Percentiles rank a stretch among this genome's conserved stretches.
These are phyloP conservation scores for Helicocarpus griseus DNA, from an alignment of 2,329 filamentous ascomycete species.

Conservation along the genomic window DNA sequence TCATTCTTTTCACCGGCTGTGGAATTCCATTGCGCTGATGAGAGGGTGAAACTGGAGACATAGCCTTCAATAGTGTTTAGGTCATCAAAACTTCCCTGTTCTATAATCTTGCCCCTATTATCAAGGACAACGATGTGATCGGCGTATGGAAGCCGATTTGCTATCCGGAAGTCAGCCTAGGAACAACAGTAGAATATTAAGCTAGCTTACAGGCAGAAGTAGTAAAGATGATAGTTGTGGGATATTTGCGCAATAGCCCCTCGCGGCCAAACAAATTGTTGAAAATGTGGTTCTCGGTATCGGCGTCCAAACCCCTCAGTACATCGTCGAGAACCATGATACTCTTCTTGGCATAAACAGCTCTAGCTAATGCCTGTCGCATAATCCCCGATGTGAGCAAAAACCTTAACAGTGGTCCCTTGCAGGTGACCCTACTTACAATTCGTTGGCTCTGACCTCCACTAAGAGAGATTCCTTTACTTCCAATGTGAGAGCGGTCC, in stretches of 20 bases:
- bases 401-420: too few species aligned
- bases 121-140: conserved; percentile 35
- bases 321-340: conserved; percentile 44
- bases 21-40: conserved; percentile 22
- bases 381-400: not conserved
- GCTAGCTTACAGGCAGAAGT: conserved; percentile 24
- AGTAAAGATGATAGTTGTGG: conserved; percentile 31
- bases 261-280: conserved; percentile 36
- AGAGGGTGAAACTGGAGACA: conserved; percentile 30
- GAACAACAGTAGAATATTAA: not conserved
- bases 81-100: conserved; percentile 32
- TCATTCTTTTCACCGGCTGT: not conserved
- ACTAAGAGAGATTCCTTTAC: conserved; percentile 42
- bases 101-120: conserved; percentile 27
- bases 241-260: conserved; percentile 36
- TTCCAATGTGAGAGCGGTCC: conserved; percentile 40
- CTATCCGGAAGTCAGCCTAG: conserved; percentile 14
- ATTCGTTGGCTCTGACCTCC: conserved; percentile 45
- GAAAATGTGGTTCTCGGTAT: conserved; percentile 42
- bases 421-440: too few species aligned
- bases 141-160: conserved; percentile 32
- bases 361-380: conserved; percentile 39
- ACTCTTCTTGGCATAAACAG: conserved; percentile 40
- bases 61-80: conserved; percentile 31
- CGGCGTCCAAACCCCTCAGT: conserved; percentile 42